phyloP scores from a whole-genome alignment of 2,329 filamentous ascomycete genomes.

The Neurospora crassa region DNA sequence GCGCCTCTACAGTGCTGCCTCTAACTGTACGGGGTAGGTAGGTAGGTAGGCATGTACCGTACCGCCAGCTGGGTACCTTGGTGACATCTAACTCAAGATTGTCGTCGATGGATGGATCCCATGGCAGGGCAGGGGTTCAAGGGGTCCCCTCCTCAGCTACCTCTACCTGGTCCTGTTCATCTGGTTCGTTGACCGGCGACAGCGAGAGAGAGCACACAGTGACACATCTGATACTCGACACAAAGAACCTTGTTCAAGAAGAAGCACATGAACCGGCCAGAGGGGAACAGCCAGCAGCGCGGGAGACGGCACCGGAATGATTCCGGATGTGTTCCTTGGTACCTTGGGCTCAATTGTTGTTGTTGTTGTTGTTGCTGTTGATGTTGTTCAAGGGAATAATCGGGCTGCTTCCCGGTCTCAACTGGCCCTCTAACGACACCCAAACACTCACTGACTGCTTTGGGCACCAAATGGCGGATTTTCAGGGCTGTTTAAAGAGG shows the following conservation, averaged over 20 bases:
- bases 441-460: background rate
- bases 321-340: background rate
- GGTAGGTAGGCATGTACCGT: background rate
- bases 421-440: background rate
- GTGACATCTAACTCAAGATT: background rate
- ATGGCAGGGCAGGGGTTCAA: background rate
- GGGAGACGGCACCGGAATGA: background rate
- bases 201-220: background rate
- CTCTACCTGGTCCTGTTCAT: background rate
- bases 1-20: background rate
- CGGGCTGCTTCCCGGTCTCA: background rate
- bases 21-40: background rate
- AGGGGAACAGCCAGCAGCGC: background rate
- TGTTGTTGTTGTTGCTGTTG: too few species aligned
- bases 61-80: background rate
- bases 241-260: background rate
- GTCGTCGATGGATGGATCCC: background rate
- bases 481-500: background rate
- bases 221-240: background rate
- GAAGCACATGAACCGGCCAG: background rate
- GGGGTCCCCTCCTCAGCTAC: background rate
- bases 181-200: background rate
- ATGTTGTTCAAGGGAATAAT: background rate
- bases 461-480: background rate
- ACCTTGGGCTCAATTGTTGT: too few species aligned